Evolutionary conservation across 192 early-diverging fungal species (phyloP).

Genomic region (Rhizoclosmatium globosum): DNA sequence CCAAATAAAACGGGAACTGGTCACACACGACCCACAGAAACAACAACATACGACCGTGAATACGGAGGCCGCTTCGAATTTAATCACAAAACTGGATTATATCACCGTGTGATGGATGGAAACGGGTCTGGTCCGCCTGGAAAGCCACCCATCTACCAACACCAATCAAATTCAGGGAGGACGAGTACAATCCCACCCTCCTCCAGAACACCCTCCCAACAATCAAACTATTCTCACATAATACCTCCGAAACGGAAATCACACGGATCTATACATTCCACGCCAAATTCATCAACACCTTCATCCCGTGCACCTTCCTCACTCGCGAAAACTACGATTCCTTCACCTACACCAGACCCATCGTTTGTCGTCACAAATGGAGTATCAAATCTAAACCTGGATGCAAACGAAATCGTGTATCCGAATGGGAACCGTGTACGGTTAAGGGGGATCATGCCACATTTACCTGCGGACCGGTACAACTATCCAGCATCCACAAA

Average conservation of each 20-base stretch:
- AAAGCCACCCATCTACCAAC: no score
- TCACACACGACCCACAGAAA: not conserved
- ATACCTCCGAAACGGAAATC: no score
- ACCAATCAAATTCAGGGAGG: no score
- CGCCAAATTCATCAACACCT: not conserved
- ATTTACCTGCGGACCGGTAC: conserved; percentile 26
- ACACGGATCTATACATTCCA: no score
- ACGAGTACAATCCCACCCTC: no score
- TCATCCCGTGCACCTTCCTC: not conserved
- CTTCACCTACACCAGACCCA: not conserved
- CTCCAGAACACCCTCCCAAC: no score
- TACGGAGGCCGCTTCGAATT: not conserved
- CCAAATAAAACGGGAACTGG: not conserved
- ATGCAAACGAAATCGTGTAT: not conserved
- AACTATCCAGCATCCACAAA: conserved; percentile 40
- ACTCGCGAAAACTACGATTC: not conserved
- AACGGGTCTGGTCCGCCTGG: no score
- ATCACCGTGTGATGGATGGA: no score
- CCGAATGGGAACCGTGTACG: not conserved
- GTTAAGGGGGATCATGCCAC: not conserved
- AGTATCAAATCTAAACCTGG: not conserved
- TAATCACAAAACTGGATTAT: conserved; percentile 6
- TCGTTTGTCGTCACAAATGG: conserved; percentile 1
- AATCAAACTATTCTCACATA: no score
- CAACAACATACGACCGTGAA: not conserved